Evolutionary conservation across 495 filamentous ascomycete genomes (phyloP), one percentile per base, ranked within the genome.

Genomic region (Aspergillus heteromorphus): DNA sequence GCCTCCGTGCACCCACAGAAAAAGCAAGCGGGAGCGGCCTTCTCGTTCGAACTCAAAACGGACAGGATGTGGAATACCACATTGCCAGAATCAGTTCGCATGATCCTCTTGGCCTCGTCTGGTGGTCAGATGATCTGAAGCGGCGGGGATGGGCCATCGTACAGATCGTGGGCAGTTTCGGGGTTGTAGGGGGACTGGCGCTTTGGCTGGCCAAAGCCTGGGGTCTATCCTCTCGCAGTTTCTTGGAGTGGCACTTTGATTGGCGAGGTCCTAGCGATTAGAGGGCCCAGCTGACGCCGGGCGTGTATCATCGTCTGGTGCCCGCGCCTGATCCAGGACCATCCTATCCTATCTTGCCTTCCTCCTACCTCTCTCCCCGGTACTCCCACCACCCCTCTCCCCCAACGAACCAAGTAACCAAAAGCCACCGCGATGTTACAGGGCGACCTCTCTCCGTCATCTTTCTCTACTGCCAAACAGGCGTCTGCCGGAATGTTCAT

Each of bases 41-140:
- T 27, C 41, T 64, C 13, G 62, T 70, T 25, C 67, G 64, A 53
- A 54, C 63, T 25, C 54, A 59, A 40, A 56, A 47, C 25, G 64
- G 57, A 40, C 55, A 54, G 41, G 49, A 56, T 11, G 45, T 66
- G 17, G 56, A 61, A 36, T 74, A 70, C 43, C 67, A 51, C 23
- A 58, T 71, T 30, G 62, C 68, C 27, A 70, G 59, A 59, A 69
- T 61, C 59, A 83, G 68, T 65, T 76, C 49, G 63, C 63, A 86
- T 51, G 91, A 96, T 66, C 91, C 91, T 6, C 73, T 95, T 0
- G 89, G 89, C 2, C 60, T 95, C 19, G 73, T 92, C 54, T 76
- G 83, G 54, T 83, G 87, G 63, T 80, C 80, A 9, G 85, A 86
- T n/a, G 82, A 86, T 23, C 61, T 95, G 53, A 80, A 79, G 54